Evolutionary conservation across 768 basidiomycete genomes (phyloP), one percentile per base, ranked within the genome.

Genomic region (Lyophyllum decastes): DNA sequence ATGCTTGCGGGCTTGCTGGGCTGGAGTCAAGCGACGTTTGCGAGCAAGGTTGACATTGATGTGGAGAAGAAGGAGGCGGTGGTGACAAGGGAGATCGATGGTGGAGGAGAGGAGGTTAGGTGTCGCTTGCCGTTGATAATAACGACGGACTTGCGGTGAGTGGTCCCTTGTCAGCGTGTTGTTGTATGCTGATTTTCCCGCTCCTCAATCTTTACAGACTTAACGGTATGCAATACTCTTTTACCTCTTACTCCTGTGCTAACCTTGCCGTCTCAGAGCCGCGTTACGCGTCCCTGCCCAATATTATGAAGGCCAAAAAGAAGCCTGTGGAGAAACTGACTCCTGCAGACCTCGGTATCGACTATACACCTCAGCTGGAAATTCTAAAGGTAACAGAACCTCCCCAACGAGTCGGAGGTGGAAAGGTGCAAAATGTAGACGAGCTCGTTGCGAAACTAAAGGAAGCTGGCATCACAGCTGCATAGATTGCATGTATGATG

Each of bases 241-340:
- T n/a, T n/a, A n/a, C n/a, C n/a, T n/a, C n/a, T n/a, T n/a, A n/a
- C n/a, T n/a, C n/a, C 16, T 30, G 19, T 21, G 14, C 49, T 55
- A 49, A 41, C 60, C 10, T 57, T 50, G 40, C 47, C 43, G 53
- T 53, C 48, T 17, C 67, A 94, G 95, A 96, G 72, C 96, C 96
- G 0, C 89, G 96, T 64, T 99, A 97, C 68, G 97, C 97, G 0
- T 94, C 95, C n/a, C 72, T 99, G 58, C 94, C 94, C 3, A 95
- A 94, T 65, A 96, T 96, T 73, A 96, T 96, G 93, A 95, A 96
- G 74, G 97, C 97, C n/a, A 98, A 98, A 82, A 99, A 98, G 83
- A 99, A 99, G 78, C 88, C 90, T 14, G 74, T 98, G 43, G 88
- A 95, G 74, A 94, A 92, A 68, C 66, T 97, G 51, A 84, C 83